A percentile compares a stretch with the other conserved stretches of the same genome.
Conservation (phyloP, 345 rosid species). For the rapeseed (Brassica napus) region Da-Ae NC_063447.1:46404001-46404500, state of each 20-base stretch:
- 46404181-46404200: conserved; percentile 79
- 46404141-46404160: conserved; percentile 52
- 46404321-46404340: conserved; percentile 11
- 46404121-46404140: conserved; percentile 48
- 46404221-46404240: conserved; percentile 91
- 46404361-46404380: conserved; percentile 75
- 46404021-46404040: conserved; percentile 40
- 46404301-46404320: neutral
- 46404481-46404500: conserved; percentile 72
- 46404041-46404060: conserved; percentile 41
- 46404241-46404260: conserved; percentile 81
- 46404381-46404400: conserved; percentile 61
- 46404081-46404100: conserved; percentile 43
- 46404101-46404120: conserved; percentile 45
- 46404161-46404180: conserved; percentile 77
- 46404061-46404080: conserved; percentile 39
- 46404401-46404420: conserved; percentile 92
- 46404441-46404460: conserved; percentile 85
- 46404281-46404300: neutral
- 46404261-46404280: conserved; percentile 9
- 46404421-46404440: conserved; percentile 73
- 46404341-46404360: conserved; percentile 61
- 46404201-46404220: conserved; percentile 63
- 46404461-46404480: conserved; percentile 86
- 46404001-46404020: conserved; percentile 6